Evolutionary conservation across 2,329 filamentous ascomycete species (phyloP).

Genomic region (Epichloe bromicola): DNA sequence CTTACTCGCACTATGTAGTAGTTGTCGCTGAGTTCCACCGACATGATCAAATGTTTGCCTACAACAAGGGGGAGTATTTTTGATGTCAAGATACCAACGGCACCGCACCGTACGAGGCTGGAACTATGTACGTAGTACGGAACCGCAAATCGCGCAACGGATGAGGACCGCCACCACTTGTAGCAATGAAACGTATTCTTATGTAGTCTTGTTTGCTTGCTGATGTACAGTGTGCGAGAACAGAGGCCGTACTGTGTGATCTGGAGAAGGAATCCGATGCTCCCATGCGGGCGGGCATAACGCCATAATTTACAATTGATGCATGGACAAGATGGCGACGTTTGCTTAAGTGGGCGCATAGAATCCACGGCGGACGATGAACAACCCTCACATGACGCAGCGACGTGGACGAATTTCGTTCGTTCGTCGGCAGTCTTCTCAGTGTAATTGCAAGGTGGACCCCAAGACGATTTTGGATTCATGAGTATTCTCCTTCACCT

Average conservation of each 20-base stretch:
- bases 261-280: not conserved
- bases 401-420: not conserved
- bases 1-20: too few relatives aligned
- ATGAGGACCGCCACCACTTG: not conserved
- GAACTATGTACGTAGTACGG: not conserved
- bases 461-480: too few relatives aligned
- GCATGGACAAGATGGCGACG: not conserved
- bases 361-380: not conserved
- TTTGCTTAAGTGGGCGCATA: not conserved
- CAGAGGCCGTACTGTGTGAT: not conserved
- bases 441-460: too few relatives aligned
- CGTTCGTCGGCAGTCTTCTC: too few relatives aligned
- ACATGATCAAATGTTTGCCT: too few relatives aligned
- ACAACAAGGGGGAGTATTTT: not conserved
- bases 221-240: not conserved
- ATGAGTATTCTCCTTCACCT: too few relatives aligned
- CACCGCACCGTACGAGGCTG: not conserved
- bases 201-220: not conserved
- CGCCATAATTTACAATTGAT: not conserved
- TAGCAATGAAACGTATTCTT: too few relatives aligned
- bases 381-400: not conserved
- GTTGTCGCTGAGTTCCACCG: not conserved
- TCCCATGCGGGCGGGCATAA: not conserved
- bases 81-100: not conserved
- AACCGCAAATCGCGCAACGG: not conserved